phyloP scores from a whole-genome alignment of 495 filamentous ascomycete species.

The Xylaria bambusicola region DNA sequence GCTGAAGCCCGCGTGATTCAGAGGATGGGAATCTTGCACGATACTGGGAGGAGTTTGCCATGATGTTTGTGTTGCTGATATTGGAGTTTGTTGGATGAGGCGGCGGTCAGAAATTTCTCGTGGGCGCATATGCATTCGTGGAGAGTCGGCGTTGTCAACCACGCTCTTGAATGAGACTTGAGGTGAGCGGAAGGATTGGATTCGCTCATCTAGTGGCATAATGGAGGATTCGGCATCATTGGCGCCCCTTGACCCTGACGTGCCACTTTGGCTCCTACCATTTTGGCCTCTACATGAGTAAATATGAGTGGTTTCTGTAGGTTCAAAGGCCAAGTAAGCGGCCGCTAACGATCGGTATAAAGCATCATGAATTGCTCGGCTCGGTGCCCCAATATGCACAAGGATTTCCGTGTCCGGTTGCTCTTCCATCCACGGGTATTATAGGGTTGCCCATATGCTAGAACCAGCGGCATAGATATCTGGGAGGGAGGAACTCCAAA shows the following conservation, averaged over 20 bases:
- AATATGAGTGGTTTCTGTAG: slow-evolving; percentile 21
- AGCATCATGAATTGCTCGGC: slow-evolving; percentile 60
- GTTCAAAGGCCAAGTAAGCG: slow-evolving; percentile 62
- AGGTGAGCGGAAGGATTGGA: slow-evolving; percentile 23
- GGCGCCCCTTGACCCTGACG: not conserved
- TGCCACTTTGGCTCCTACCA: not conserved
- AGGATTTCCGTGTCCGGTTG: slow-evolving; percentile 59
- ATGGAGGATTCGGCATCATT: slow-evolving; percentile 3
- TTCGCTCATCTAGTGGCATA: slow-evolving; percentile 11
- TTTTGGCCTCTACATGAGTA: slow-evolving; percentile 6
- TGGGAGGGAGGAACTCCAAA: no score
- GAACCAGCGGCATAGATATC: not conserved
- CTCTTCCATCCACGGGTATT: slow-evolving; percentile 32
- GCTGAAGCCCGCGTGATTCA: slow-evolving; percentile 28
- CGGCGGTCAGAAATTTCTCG: slow-evolving; percentile 6
- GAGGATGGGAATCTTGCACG: slow-evolving; percentile 44
- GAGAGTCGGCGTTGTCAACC: slow-evolving; percentile 46
- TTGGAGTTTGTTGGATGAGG: slow-evolving; percentile 7
- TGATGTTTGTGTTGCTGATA: slow-evolving; percentile 28
- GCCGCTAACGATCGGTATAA: slow-evolving; percentile 62
- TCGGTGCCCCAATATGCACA: slow-evolving; percentile 68
- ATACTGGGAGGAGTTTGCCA: slow-evolving; percentile 43
- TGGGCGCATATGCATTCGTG: slow-evolving; percentile 27
- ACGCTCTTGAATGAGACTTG: slow-evolving; percentile 49
- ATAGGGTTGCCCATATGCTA: slow-evolving; percentile 1